These are phyloP conservation scores for Blastocystis sp. DNA, from an alignment of 352 stramenopile genomes.

Conservation along the genomic window DNA sequence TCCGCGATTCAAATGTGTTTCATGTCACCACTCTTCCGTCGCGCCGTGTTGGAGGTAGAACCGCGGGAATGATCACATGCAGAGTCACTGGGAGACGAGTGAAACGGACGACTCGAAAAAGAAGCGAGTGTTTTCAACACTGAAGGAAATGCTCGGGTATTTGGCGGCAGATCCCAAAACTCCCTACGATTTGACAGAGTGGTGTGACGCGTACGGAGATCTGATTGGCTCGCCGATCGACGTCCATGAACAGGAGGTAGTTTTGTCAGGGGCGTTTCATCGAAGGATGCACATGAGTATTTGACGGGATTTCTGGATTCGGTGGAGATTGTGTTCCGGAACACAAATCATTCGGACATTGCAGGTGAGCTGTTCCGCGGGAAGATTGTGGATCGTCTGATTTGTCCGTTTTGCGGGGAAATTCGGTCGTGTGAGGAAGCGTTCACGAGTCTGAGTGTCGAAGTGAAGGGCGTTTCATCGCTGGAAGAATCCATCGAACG, in stretches of 20 bases:
- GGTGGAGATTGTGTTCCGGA: conserved; percentile 63
- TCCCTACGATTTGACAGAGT: conserved; percentile 70
- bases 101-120: conserved; percentile 34
- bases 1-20: conserved; percentile 83
- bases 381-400: not conserved
- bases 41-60: conserved; percentile 66
- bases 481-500: not conserved
- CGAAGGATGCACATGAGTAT: conserved; percentile 77
- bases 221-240: conserved; percentile 76
- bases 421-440: not conserved
- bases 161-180: conserved; percentile 72
- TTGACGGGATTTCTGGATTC: conserved; percentile 81
- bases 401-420: conserved; percentile 1
- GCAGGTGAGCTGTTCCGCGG: not conserved
- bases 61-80: not conserved
- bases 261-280: not conserved
- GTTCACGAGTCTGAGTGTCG: not conserved
- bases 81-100: not conserved
- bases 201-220: conserved; percentile 73
- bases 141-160: conserved; percentile 78
- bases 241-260: conserved; percentile 73
- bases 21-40: conserved; percentile 79
- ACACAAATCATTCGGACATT: not conserved
- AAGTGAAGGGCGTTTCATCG: not conserved
- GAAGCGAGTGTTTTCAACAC: conserved; percentile 66